Percentiles rank a stretch among this genome's conserved stretches.
phyloP scores from a whole-genome alignment of 129 eudicot species.

The Apium graveolens region DNA sequence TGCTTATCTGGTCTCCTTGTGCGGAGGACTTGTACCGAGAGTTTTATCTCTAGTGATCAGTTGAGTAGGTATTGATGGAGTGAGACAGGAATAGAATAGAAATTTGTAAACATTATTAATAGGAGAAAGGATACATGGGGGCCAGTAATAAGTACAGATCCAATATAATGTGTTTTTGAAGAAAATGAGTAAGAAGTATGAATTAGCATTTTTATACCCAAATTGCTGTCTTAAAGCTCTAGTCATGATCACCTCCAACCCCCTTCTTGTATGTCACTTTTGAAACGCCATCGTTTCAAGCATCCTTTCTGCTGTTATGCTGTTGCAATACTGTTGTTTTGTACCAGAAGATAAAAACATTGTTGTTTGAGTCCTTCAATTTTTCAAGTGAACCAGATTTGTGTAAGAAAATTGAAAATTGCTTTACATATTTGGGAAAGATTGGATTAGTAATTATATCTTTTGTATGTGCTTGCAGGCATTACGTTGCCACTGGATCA shows the following conservation, averaged over 20 bases:
- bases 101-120: neutral
- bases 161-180: neutral
- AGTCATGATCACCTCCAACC: neutral
- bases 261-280: neutral
- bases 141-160: neutral
- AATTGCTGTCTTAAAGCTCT: neutral
- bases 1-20: neutral
- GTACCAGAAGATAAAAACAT: neutral
- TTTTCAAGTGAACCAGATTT: neutral
- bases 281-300: neutral
- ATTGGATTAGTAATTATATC: neutral
- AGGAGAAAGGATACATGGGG: neutral
- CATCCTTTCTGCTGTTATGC: neutral
- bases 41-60: neutral
- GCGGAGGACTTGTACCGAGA: neutral
- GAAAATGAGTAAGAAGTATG: neutral
- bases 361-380: neutral
- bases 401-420: neutral
- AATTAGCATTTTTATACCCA: neutral
- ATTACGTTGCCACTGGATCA: conserved; percentile 63
- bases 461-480: conserved; percentile 29
- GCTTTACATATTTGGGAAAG: neutral
- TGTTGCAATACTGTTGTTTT: neutral
- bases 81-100: neutral
- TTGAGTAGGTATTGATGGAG: neutral